Percentiles rank a stretch among this genome's conserved stretches.
Conservation (phyloP, 2,329 filamentous ascomycete species). For the Thelonectria olida region DNA sequence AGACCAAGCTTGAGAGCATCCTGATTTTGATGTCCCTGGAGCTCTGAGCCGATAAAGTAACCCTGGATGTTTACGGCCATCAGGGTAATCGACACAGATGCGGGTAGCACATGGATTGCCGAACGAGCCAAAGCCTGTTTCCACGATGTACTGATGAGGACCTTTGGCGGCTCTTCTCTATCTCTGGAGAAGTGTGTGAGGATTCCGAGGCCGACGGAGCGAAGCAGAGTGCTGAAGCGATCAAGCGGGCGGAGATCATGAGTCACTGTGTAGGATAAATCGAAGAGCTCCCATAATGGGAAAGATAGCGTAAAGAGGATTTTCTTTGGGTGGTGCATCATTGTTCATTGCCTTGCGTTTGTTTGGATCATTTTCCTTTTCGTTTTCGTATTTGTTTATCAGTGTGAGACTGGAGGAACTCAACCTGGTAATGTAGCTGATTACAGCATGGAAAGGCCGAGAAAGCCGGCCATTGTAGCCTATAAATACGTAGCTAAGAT, state of each 20-base stretch:
- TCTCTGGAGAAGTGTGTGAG: not conserved
- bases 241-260: not conserved
- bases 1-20: constrained; percentile 15
- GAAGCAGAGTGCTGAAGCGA: not conserved
- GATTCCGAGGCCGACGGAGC: not conserved
- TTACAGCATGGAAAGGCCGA: too few species aligned
- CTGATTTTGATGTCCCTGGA: not conserved
- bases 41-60: constrained; percentile 17
- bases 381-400: not conserved
- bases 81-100: not conserved
- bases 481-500: too few species aligned
- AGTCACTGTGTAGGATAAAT: not conserved
- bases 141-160: not conserved
- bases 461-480: too few species aligned
- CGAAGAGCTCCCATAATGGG: not conserved
- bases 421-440: too few species aligned
- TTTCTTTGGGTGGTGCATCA: not conserved
- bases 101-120: constrained; percentile 6
- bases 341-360: not conserved
- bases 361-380: not conserved
- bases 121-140: not conserved
- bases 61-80: constrained; percentile 1
- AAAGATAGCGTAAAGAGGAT: not conserved
- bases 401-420: too few species aligned
- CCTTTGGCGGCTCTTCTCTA: not conserved